Evolutionary conservation across 768 basidiomycete species (phyloP).

Genomic region (Strobilomyces dryophilus): DNA sequence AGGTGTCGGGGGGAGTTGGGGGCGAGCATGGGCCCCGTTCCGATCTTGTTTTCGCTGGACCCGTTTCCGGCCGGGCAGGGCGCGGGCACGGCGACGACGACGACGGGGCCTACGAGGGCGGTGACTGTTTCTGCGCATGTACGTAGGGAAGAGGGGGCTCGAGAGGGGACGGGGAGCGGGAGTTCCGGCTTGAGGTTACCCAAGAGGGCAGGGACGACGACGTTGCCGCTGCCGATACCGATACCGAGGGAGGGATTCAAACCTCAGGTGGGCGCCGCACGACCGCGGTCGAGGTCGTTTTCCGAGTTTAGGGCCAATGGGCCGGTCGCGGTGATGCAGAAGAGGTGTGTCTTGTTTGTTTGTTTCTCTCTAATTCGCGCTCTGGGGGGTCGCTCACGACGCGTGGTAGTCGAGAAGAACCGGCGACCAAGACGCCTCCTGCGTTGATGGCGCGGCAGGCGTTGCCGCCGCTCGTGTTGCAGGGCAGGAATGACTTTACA

Average conservation of each 20-base stretch:
- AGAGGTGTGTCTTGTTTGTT: constrained; percentile 14
- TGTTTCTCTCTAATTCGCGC: not conserved
- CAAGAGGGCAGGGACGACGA: constrained; percentile 11
- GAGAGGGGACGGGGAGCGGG: not conserved
- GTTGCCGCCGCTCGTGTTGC: constrained; percentile 18
- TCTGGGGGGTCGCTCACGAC: not conserved
- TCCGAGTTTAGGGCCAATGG: constrained; percentile 56
- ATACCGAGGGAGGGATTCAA: constrained; percentile 63
- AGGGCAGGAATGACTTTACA: constrained; percentile 3
- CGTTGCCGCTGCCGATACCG: constrained; percentile 12
- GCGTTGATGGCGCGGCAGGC: constrained; percentile 19
- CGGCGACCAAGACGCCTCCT: constrained; percentile 16
- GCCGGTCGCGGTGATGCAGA: not conserved
- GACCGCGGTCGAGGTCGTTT: constrained; percentile 69
- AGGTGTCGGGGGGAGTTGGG: constrained; percentile 49
- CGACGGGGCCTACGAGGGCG: constrained; percentile 22
- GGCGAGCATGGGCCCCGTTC: constrained; percentile 51
- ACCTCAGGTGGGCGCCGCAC: constrained; percentile 45
- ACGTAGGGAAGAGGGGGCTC: constrained; percentile 11
- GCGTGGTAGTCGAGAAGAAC: constrained; percentile 21
- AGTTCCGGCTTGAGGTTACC: constrained; percentile 16
- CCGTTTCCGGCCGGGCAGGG: constrained; percentile 34
- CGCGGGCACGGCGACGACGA: not conserved
- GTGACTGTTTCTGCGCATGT: constrained; percentile 31
- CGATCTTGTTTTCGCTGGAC: constrained; percentile 56